These are phyloP conservation scores for Penicillium silybi DNA, from an alignment of 495 filamentous ascomycete genomes.

Conservation along the genomic window DNA sequence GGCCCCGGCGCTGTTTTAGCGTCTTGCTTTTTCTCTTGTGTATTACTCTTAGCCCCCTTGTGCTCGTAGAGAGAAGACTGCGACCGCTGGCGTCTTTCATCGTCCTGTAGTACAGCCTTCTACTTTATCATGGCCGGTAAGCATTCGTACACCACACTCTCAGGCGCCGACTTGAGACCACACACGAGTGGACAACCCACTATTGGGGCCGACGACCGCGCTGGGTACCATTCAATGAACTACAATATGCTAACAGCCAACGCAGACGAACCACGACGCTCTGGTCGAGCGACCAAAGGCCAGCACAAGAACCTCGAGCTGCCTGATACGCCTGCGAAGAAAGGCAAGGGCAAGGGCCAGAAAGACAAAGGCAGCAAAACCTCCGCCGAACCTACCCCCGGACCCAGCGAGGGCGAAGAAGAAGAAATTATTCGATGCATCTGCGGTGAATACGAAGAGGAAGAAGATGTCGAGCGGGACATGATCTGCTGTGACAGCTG, in stretches of 20 bases:
- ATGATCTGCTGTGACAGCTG: conserved; percentile 93
- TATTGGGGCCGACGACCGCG: background rate
- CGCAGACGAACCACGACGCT: conserved; percentile 83
- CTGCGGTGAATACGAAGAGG: conserved; percentile 82
- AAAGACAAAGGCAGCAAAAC: conserved; percentile 48
- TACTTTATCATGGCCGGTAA: conserved; percentile 45
- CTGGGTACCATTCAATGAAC: background rate
- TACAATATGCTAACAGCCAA: conserved; percentile 31
- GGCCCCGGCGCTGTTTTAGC: conserved; percentile 28
- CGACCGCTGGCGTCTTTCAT: conserved; percentile 28
- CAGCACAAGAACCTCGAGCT: conserved; percentile 83
- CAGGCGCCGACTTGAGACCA: conserved; percentile 6
- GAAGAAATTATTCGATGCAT: conserved; percentile 85
- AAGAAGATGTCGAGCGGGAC: conserved; percentile 72
- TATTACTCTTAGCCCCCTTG: conserved; percentile 41
- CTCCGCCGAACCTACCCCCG: conserved; percentile 48
- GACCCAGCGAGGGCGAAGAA: conserved; percentile 60
- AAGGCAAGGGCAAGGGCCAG: conserved; percentile 57
- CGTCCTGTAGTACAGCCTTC: conserved; percentile 38
- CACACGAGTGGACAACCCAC: conserved; percentile 3
- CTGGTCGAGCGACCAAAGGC: conserved; percentile 91
- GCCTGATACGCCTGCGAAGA: conserved; percentile 58
- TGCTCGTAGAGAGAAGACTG: conserved; percentile 37
- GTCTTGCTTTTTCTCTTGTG: conserved; percentile 38
- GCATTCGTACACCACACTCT: conserved; percentile 32